Evolutionary conservation across 108 stramenopile genomes (phyloP).

Genomic region (Skeletonema menzelii): DNA sequence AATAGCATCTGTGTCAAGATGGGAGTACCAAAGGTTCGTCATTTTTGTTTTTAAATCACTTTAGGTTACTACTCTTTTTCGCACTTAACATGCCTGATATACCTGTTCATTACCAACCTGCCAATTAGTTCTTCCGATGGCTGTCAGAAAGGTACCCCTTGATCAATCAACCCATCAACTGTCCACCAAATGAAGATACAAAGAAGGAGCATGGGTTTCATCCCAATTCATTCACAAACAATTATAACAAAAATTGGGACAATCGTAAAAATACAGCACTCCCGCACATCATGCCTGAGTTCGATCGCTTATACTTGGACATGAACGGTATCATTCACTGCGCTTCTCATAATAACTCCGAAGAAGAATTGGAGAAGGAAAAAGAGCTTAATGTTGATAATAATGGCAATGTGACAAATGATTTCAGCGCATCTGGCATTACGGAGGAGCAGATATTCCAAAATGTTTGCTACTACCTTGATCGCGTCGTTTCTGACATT

Average conservation of each 20-base stretch:
- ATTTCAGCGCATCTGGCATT: slow-evolving; percentile 10
- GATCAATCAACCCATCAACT: slow-evolving; percentile 93
- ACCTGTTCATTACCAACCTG: slow-evolving; percentile 34
- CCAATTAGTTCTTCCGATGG: slow-evolving; percentile 99
- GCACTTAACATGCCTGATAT: no score
- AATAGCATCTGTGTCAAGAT: no score
- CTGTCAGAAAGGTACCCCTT: slow-evolving; percentile 96
- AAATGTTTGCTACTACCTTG: slow-evolving; percentile 86
- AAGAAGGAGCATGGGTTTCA: slow-evolving; percentile 35
- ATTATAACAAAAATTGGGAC: slow-evolving; percentile 8
- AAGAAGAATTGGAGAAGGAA: slow-evolving; percentile 51
- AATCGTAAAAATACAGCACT: slow-evolving; percentile 25
- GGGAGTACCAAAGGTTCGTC: no score
- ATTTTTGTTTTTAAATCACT: no score
- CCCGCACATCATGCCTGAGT: slow-evolving; percentile 76
- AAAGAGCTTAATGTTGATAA: slow-evolving; percentile 4
- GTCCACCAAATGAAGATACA: slow-evolving; percentile 63
- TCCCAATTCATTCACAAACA: slow-evolving; percentile 6
- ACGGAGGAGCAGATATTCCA: slow-evolving; percentile 75
- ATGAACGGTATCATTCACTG: slow-evolving; percentile 99
- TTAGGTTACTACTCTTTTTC: no score
- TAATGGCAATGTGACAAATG: background rate
- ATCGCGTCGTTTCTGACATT: slow-evolving; percentile 90
- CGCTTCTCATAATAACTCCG: slow-evolving; percentile 91
- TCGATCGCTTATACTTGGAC: slow-evolving; percentile 96